Percentiles rank a stretch among this genome's conserved stretches.
These are phyloP conservation scores for Ziziphus jujuba DNA, from an alignment of 306 rosid species.

Conservation along the genomic window DNA sequence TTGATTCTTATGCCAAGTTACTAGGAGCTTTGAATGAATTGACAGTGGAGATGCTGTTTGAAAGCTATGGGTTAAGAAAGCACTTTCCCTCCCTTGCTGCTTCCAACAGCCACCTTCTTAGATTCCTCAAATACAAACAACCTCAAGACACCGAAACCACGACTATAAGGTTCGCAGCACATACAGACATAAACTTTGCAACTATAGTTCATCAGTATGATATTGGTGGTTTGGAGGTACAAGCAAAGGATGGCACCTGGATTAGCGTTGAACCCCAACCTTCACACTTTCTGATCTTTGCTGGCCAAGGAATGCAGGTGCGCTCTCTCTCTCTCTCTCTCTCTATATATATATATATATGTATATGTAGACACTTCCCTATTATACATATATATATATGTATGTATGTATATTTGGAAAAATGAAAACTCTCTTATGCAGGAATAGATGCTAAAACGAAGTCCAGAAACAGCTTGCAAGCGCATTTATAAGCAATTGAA, in stretches of 20 bases:
- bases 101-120: no score
- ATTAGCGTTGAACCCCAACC: neutral
- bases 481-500: no score
- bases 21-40: no score
- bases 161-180: neutral
- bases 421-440: neutral
- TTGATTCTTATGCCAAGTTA: no score
- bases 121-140: no score
- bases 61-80: no score
- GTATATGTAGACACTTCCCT: neutral
- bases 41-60: no score
- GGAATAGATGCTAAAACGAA: neutral
- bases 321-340: neutral
- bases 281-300: neutral
- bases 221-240: neutral
- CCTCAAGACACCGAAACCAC: no score
- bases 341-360: no score
- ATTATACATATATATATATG: neutral
- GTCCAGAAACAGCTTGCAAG: no score
- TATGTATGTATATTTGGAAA: no score
- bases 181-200: neutral
- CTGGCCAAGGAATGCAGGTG: neutral
- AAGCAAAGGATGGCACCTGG: neutral
- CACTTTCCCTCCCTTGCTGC: no score
- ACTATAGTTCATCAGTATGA: neutral